Evolutionary conservation across 306 rosid species (phyloP), one percentile per base, ranked within the genome.

Genomic region (Castanospermum australe): DNA sequence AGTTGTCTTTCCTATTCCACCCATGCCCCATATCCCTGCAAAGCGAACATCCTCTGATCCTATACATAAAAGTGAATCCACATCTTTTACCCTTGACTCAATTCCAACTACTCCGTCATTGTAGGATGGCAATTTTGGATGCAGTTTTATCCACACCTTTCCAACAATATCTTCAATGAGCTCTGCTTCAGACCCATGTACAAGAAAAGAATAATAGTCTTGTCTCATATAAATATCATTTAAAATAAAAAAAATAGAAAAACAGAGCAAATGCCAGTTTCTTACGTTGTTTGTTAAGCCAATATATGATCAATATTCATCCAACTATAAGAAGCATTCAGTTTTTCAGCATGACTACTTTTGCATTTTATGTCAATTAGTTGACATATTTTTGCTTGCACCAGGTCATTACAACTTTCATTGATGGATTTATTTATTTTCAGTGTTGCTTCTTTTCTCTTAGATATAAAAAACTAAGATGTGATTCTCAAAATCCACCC

Each of bases 1-100:
- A 24, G 86, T 79, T 28, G 89, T 82, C 60, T 81, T 81, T n/a
- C 83, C 88, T 24, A 73, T 72, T 5, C 80, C 86, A 2, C 77
- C 79, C 60, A 74, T 61, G 5, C 86, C 89, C 73, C 73, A 83
- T 35, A 83, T 79, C 45, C 85, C 87, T 10, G 76, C 3, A 30
- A 79, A 79, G 55, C 63, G 70, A 51, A 71, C 62, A 50, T 80
- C 81, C n/a, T 60, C 25, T 5, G 30, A 71, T 8, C 36, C 44
- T 48, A 30, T 20, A n/a, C 32, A 39, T 25, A 83, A 24, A 36
- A 59, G 39, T 28, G 67, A 17, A 9, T 18, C 5, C 10, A 83
- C 0, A 5, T 15, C 32, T 9, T 67, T 5, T 28, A 80, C 5
- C 21, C 28, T 76, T 20, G 75, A 65, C 11, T 73, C 73, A 18